Conservation (phyloP, 768 basidiomycete species). For the Leccinellum albellum region DNA sequence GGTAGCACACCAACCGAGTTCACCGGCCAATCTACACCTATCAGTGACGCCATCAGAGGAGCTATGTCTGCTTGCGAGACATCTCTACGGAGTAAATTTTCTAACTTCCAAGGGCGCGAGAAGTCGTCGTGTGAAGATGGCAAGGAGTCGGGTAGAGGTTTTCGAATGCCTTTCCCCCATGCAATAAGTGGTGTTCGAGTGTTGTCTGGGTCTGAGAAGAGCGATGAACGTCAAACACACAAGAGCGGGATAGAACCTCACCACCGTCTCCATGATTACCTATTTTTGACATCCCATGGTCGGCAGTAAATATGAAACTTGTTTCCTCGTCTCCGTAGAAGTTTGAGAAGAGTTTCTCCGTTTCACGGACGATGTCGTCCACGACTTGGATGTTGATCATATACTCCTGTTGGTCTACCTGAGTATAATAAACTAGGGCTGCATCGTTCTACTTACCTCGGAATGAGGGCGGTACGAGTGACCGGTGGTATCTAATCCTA, state of each 20-base stretch:
- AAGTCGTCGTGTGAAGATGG: conserved; percentile 68
- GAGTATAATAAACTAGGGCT: neutral
- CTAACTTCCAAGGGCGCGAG: conserved; percentile 60
- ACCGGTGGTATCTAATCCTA: conserved; percentile 83
- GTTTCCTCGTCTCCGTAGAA: conserved; percentile 72
- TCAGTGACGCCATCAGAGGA: conserved; percentile 68
- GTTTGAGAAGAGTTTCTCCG: conserved; percentile 55
- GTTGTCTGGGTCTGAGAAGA: conserved; percentile 69
- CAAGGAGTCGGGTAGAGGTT: conserved; percentile 53
- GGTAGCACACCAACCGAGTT: conserved; percentile 83
- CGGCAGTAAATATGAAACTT: conserved; percentile 77
- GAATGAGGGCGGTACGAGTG: conserved; percentile 86
- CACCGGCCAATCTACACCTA: conserved; percentile 73
- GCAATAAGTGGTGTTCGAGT: conserved; percentile 80
- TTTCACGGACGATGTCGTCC: conserved; percentile 65
- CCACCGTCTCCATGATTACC: conserved; percentile 90
- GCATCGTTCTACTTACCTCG: conserved; percentile 38
- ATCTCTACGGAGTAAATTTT: conserved; percentile 60
- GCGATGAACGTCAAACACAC: conserved; percentile 5
- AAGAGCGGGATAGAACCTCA: conserved; percentile 29
- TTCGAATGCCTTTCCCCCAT: conserved; percentile 78
- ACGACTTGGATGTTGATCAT: conserved; percentile 81
- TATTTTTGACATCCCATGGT: conserved; percentile 86
- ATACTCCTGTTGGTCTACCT: conserved; percentile 57
- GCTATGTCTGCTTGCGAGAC: conserved; percentile 84